Base-by-base conservation (phyloP, 768 basidiomycete genomes). In the Leucocoprinus leucothites region DNA sequence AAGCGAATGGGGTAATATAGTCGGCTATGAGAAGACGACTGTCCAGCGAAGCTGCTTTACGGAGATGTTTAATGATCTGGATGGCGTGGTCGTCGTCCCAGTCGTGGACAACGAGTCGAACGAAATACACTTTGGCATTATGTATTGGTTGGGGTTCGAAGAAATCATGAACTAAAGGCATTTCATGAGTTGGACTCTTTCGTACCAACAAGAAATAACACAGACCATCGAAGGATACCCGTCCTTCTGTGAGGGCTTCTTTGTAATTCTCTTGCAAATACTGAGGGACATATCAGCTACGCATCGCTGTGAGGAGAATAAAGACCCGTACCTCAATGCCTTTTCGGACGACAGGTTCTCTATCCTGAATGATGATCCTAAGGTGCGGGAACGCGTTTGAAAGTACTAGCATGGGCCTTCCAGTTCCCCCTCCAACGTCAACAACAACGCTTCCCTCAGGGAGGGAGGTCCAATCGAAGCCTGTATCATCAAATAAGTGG, bases 31-130 rank as follows among this genome's bases (percentile, higher is more conserved):
- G 70, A 2, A 91, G 72, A 55, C 73, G 80, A 22, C 89, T 90
- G 2, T 73, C 67, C 0, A 77, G 76, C 3, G 71, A 68, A 3
- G 80, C 77, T 7, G 79, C 78, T 50, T 76, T 73, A 22, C 79
- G 69, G 31, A 80, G 67, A 0, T 69, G 67, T 16, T 77, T 61
- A 4, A 81, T 70, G 40, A 82, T 79, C 48, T 65, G 64, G 28
- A 74, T 71, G 19, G 81, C 82, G 59, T 71, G 77, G 1, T 71
- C 71, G 58, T 91, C 85, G 1, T 87, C 84, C 89, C 89, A 91
- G 62, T 92, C 89, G 61, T 92, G 89, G 31, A 88, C 72, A 36
- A 90, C 79, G 18, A 85, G 82, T 21, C 89, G 81, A 26, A 90
- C 71, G 31, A 91, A 72, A 64, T 85, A 92, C 5, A 89, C 82